A percentile compares a stretch with the other conserved stretches of the same genome.
These are phyloP conservation scores for Solanum paucissectum DNA, from an alignment of 257 asterid species.

Conservation along the genomic window DNA sequence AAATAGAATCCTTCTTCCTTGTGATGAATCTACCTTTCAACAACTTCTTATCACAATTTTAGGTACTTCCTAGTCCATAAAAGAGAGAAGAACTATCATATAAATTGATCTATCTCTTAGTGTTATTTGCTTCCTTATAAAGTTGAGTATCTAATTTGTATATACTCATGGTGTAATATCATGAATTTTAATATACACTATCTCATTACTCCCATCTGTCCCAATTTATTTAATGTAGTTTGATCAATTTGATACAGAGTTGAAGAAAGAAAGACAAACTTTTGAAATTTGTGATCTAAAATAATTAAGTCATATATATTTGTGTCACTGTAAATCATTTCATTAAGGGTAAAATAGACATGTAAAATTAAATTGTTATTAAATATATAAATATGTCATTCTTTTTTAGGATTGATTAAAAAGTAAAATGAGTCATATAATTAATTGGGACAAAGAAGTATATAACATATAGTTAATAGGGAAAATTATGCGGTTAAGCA, in stretches of 20 bases:
- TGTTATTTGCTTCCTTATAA: not conserved
- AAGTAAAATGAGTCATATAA: no score
- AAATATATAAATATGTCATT: no score
- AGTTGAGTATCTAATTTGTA: not conserved
- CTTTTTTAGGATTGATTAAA: no score
- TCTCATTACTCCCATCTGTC: not conserved
- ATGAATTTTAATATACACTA: not conserved
- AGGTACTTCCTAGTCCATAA: not conserved
- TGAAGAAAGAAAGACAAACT: not conserved
- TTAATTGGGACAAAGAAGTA: no score
- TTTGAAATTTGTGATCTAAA: not conserved
- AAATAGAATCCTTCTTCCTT: constrained; percentile 40
- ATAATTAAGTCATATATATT: no score
- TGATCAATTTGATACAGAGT: not conserved
- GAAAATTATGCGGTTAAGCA: no score
- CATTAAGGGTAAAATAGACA: no score
- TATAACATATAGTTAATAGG: no score
- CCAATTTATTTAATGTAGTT: not conserved
- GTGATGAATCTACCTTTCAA: constrained; percentile 35
- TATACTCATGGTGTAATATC: not conserved
- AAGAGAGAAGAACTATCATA: not conserved
- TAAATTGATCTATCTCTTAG: not conserved
- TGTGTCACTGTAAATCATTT: no score
- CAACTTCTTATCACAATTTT: constrained; percentile 13
- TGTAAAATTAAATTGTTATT: no score